Evolutionary conservation across 805 yeast genomes (phyloP).

Genomic region (Wickerhamomyces queroliae): DNA sequence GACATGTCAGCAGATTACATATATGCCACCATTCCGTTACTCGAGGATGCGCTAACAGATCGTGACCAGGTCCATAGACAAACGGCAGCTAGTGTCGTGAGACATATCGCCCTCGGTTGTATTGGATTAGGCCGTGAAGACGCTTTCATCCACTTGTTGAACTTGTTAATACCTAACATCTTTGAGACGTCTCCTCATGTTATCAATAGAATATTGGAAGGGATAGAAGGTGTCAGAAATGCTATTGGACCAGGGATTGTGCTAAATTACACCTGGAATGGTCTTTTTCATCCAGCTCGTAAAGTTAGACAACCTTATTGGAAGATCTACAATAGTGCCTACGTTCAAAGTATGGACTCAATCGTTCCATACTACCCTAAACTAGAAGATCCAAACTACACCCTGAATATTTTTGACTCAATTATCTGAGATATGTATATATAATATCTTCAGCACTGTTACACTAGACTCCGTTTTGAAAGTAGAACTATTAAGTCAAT

Average conservation of each 20-base stretch:
- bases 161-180: constrained; percentile 80
- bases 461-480: too few relatives aligned
- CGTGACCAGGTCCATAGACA: constrained; percentile 92
- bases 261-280: constrained; percentile 76
- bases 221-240: constrained; percentile 64
- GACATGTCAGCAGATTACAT: constrained; percentile 76
- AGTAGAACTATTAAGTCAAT: too few relatives aligned
- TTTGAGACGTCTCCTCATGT: constrained; percentile 97
- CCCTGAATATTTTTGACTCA: constrained; percentile 16
- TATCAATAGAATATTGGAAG: constrained; percentile 72
- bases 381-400: constrained; percentile 27
- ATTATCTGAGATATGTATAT: constrained; percentile 8
- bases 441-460: too few relatives aligned
- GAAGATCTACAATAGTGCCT: constrained; percentile 74
- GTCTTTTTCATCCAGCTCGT: constrained; percentile 89
- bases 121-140: constrained; percentile 73
- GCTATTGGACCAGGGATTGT: constrained; percentile 74
- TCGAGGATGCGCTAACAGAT: constrained; percentile 88
- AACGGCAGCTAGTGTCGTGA: constrained; percentile 85
- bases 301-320: constrained; percentile 83
- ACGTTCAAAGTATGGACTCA: constrained; percentile 67
- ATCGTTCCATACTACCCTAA: constrained; percentile 80
- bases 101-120: constrained; percentile 76
- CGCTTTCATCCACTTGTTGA: constrained; percentile 76
- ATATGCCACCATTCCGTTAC: constrained; percentile 68